phyloP scores from a whole-genome alignment of 2,329 filamentous ascomycete genomes.

The Coniochaeta sp. region DNA sequence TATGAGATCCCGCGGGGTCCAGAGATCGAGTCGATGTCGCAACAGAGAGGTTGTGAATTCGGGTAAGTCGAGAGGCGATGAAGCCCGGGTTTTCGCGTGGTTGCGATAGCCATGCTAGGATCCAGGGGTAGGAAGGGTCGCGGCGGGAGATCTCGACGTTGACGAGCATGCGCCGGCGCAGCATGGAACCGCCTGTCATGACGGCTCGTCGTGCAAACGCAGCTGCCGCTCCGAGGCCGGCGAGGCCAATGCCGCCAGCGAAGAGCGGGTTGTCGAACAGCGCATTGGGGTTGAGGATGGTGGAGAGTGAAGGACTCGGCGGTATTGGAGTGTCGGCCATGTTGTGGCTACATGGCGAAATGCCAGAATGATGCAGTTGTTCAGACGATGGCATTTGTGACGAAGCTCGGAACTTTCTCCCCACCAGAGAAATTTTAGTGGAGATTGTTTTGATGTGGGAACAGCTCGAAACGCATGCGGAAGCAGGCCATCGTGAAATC shows the following conservation, averaged over 20 bases:
- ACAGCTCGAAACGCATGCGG: too few species aligned
- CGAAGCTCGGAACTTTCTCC: background rate
- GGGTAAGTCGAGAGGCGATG: constrained; percentile 49
- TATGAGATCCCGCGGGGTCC: constrained; percentile 53
- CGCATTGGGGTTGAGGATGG: constrained; percentile 42
- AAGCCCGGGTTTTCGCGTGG: constrained; percentile 62
- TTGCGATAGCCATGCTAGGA: constrained; percentile 88
- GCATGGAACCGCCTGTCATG: constrained; percentile 62
- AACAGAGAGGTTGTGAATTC: constrained; percentile 53
- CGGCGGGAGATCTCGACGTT: constrained; percentile 94
- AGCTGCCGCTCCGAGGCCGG: constrained; percentile 74
- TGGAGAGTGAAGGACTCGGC: constrained; percentile 8
- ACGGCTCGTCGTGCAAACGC: constrained; percentile 74
- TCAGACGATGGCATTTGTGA: background rate
- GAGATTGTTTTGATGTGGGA: too few species aligned
- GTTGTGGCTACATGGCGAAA: background rate
- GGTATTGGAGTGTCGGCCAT: constrained; percentile 6
- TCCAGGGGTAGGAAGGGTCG: constrained; percentile 89
- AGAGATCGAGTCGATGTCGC: constrained; percentile 40
- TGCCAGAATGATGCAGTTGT: background rate
- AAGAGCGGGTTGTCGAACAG: constrained; percentile 59
- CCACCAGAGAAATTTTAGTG: background rate
- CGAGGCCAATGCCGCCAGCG: constrained; percentile 79
- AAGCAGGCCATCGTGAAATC: too few species aligned
- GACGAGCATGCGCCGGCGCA: constrained; percentile 82